Evolutionary conservation across 192 early-diverging fungal genomes (phyloP).

Genomic region (Coemansia asiatica): DNA sequence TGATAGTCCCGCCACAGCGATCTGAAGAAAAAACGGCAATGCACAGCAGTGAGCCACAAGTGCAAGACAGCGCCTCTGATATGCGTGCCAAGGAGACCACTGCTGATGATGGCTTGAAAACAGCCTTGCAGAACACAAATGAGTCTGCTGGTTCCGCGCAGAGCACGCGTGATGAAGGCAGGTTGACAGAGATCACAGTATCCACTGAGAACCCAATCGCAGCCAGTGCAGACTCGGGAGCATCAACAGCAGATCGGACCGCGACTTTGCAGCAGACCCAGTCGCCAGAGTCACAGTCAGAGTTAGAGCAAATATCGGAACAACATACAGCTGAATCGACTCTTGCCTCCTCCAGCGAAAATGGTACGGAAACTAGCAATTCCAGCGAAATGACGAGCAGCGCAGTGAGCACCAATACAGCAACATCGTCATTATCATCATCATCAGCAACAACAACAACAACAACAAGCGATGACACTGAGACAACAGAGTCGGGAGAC

Average conservation of each 20-base stretch:
- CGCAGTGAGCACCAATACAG: neutral
- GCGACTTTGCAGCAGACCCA: neutral
- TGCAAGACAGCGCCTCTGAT: neutral
- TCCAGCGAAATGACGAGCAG: neutral
- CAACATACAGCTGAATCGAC: neutral
- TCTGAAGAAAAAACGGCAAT: neutral
- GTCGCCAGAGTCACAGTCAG: too few species aligned
- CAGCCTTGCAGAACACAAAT: neutral
- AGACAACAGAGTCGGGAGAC: neutral
- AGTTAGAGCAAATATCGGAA: too few species aligned
- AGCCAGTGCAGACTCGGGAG: neutral
- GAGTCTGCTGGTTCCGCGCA: neutral
- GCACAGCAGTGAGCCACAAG: neutral
- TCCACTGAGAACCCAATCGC: too few species aligned
- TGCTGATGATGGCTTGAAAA: neutral
- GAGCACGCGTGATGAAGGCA: neutral
- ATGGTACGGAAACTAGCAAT: neutral
- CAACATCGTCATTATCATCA: too few species aligned
- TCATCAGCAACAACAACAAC: neutral
- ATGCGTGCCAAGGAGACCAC: neutral
- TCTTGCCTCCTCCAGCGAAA: neutral
- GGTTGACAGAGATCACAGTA: neutral
- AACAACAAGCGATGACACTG: neutral
- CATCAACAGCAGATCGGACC: neutral
- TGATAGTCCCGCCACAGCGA: neutral